A percentile compares a stretch with the other conserved stretches of the same genome.
These are phyloP conservation scores for Pichia sp. DNA, from an alignment of 1,139 yeast species.

Conservation along the genomic window DNA sequence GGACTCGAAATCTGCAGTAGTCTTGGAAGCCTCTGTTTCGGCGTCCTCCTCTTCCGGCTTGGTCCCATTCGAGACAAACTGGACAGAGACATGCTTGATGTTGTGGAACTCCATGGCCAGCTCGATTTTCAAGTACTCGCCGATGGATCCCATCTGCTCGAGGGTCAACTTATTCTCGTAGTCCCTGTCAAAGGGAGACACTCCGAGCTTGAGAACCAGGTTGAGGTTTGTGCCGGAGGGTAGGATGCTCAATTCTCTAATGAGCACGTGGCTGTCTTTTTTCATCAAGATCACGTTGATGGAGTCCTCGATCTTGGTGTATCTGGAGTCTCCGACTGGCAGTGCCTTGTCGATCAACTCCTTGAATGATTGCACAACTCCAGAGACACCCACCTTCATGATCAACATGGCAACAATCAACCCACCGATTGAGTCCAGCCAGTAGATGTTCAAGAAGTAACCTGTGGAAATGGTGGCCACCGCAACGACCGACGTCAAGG, in stretches of 20 bases:
- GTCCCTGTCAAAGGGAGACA: constrained; percentile 35
- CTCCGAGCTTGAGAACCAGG: constrained; percentile 38
- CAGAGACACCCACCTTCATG: constrained; percentile 77
- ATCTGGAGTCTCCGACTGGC: constrained; percentile 38
- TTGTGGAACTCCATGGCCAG: constrained; percentile 33
- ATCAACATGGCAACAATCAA: constrained; percentile 75
- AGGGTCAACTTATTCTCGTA: constrained; percentile 42
- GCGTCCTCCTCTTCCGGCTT: background rate
- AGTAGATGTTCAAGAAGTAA: constrained; percentile 64
- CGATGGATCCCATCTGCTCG: constrained; percentile 43
- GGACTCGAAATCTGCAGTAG: background rate
- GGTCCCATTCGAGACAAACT: constrained; percentile 26
- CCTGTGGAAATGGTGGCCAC: constrained; percentile 84
- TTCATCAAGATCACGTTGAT: constrained; percentile 36
- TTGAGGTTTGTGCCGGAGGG: constrained; percentile 69
- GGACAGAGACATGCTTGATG: constrained; percentile 35
- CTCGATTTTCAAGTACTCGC: constrained; percentile 30
- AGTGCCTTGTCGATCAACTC: constrained; percentile 69
- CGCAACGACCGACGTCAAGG: constrained; percentile 88
- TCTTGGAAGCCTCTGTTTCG: constrained; percentile 1
- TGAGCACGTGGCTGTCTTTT: constrained; percentile 32
- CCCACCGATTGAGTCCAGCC: constrained; percentile 93
- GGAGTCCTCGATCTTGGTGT: constrained; percentile 36
- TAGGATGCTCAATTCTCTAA: constrained; percentile 51
- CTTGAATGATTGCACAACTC: constrained; percentile 61